Evolutionary conservation across 371 early-diverging fungal genomes (phyloP), one percentile per base, ranked within the genome.

Genomic region (Rhizopus microsporus): DNA sequence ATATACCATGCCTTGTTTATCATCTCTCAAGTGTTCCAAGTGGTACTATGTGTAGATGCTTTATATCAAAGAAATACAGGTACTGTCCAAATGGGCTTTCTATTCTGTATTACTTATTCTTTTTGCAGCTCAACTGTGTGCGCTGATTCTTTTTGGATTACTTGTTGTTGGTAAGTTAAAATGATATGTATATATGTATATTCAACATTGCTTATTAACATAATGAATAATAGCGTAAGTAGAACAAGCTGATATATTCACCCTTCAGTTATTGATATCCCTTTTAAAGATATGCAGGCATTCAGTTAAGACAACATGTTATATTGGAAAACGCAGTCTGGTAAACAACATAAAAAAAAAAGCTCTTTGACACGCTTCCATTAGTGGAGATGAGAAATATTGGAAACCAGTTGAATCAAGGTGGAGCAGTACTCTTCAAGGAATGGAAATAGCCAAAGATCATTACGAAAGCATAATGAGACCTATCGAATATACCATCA

Each of bases 1-100:
- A 80, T 80, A 29, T 80, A 80, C 44, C 80, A 80, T 48, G 63
- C 69, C 4, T 54, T 80, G 3, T 80, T 80, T 50, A 80, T 80
- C 43, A 69, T 75, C 23, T 51, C 73, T 45, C 80, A 80, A 50
- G 74, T 68, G 3, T 80, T 80, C 32, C 80, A 80, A 60, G 71
- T 80, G 0, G 47, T 75, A 3, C 59, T 80, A 2, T 76, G 77
- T 54, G 49, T 68, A 6, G 80, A 80, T 50, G 80, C 80, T 2
- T 67, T 80, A 6, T 62, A 70, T 45, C 74, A 73, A 31, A 59
- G 73, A 59, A 80, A 80, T 52, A 80, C 80, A 56, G 74, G 77
- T 77, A 71, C 17, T 17, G 16, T n/a, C 2, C 10, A 43, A 45
- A 15, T 3, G 6, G 6, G 12, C 8, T 40, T 30, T 13, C 7